Conservation (phyloP, 257 asterid genomes). For the Solanum chmielewskii region DNA sequence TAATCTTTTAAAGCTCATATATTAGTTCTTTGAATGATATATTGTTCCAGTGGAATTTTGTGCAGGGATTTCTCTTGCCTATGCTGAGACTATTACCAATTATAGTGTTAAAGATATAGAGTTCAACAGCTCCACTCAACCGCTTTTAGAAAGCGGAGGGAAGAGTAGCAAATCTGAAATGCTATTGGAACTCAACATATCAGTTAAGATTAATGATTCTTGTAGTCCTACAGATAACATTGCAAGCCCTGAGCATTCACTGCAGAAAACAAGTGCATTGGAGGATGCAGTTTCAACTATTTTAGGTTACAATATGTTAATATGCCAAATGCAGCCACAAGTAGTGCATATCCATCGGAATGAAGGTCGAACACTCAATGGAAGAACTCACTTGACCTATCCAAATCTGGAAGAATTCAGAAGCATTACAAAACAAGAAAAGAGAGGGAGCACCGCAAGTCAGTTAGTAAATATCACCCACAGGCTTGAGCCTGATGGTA, state of each 20-base stretch:
- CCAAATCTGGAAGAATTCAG: slow-evolving; percentile 79
- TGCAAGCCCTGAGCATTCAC: slow-evolving; percentile 15
- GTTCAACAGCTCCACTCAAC: slow-evolving; percentile 13
- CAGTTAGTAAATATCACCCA: slow-evolving; percentile 60
- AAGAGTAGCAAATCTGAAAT: slow-evolving; percentile 12
- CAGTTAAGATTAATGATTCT: slow-evolving; percentile 18
- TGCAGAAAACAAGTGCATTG: slow-evolving; percentile 22
- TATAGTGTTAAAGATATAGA: slow-evolving; percentile 16
- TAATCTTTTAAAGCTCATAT: not conserved
- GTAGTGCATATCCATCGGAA: slow-evolving; percentile 9
- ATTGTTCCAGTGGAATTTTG: not conserved
- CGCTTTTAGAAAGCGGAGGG: slow-evolving; percentile 20
- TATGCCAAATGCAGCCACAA: slow-evolving; percentile 31
- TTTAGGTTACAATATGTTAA: slow-evolving; percentile 28
- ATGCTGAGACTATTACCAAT: slow-evolving; percentile 21
- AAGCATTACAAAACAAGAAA: slow-evolving; percentile 40
- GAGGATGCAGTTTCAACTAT: slow-evolving; percentile 38
- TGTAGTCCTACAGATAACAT: not conserved
- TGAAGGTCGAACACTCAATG: slow-evolving; percentile 21
- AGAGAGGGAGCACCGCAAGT: slow-evolving; percentile 26
- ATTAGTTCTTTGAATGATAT: not conserved
- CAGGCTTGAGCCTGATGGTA: slow-evolving; percentile 87
- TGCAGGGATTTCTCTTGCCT: slow-evolving; percentile 48
- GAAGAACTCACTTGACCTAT: slow-evolving; percentile 35
- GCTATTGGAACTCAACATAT: slow-evolving; percentile 11